A percentile compares a stretch with the other conserved stretches of the same genome.
These are phyloP conservation scores for Rhododendron molle DNA, from an alignment of 148 eudicot species.

Conservation along the genomic window DNA sequence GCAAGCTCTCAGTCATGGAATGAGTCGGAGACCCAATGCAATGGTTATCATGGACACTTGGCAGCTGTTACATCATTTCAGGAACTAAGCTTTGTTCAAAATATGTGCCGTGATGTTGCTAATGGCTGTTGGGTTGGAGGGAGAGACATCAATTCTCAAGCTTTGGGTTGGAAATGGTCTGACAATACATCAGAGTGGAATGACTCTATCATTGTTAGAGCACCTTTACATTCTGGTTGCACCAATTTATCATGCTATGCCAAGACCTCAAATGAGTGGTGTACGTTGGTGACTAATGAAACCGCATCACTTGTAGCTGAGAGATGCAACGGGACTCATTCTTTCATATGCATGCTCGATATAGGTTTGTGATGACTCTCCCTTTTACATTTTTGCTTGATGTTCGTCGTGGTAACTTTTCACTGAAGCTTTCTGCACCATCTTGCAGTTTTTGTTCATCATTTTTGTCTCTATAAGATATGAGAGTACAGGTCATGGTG, in stretches of 20 bases:
- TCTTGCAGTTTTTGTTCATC: not conserved
- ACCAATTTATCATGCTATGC: slow-evolving; percentile 38
- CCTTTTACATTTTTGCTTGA: not conserved
- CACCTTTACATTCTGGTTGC: slow-evolving; percentile 30
- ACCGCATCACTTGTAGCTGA: slow-evolving; percentile 32
- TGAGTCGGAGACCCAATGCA: slow-evolving; percentile 53
- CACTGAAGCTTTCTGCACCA: not conserved
- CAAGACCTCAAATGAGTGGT: slow-evolving; percentile 27
- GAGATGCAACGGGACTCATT: slow-evolving; percentile 52
- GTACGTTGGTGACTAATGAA: slow-evolving; percentile 46
- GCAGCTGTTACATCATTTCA: slow-evolving; percentile 48
- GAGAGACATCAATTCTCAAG: slow-evolving; percentile 28
- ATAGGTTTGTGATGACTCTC: slow-evolving; percentile 34
- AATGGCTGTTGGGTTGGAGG: slow-evolving; percentile 88
- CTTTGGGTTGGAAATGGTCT: slow-evolving; percentile 58
- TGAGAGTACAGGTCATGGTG: not conserved
- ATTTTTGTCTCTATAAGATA: not conserved
- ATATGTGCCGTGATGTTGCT: slow-evolving; percentile 40
- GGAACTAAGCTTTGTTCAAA: slow-evolving; percentile 49
- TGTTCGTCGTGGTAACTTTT: not conserved
- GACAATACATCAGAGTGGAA: slow-evolving; percentile 48
- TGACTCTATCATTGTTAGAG: slow-evolving; percentile 28
- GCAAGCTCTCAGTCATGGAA: slow-evolving; percentile 48
- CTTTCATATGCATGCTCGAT: slow-evolving; percentile 60
- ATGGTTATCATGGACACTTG: slow-evolving; percentile 45